Base-by-base conservation (phyloP, 78 protist species). In the Emiliania huxleyi region DNA sequence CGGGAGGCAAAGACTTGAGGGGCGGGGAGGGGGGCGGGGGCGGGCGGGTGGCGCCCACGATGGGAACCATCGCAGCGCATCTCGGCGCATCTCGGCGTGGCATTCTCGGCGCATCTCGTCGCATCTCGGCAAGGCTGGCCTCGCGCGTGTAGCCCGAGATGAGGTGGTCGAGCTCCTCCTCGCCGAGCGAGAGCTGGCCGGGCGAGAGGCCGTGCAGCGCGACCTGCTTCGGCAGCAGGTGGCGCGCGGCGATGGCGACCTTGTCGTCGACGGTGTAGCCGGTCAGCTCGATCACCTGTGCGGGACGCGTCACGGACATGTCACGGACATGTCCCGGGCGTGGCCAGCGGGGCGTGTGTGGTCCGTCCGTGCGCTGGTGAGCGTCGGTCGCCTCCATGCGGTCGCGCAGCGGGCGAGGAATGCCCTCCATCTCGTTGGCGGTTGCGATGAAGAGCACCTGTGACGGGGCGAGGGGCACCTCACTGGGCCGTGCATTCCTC, bases 371-470 rank as follows among this genome's bases (percentile, higher is more conserved):
- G 71, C 15, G 15, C 2, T 18, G 29, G 29, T 25, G 71, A 4
- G n/a, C n/a, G 38, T 69, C 79, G 35, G 97, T 88, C 18, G 97
- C 97, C 93, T 97, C 99, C 98, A 98, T 97, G 75, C 99, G 96
- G 48, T 98, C 98, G 56, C 93, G 87, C 37, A 98, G 94, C 1
- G 98, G 98, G 0, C 93, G 95, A 0, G 98, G 97, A 62, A 98
- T 97, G 18, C 95, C 87, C 42, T 94, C 95, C 33, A 79, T 33
- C 12, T 55, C 52, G 69, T 98, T 98, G 46, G 99, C 98, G 5
- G 99, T 98, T 90, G 98, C 96, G 33, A 98, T 91, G 55, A 97
- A 98, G 29, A 98, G 90, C 23, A 96, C 42, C 96, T 97, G 29
- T 97, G 88, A 49, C 12, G 56, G 12, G 12, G 26, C 5, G 56